These are phyloP conservation scores for Polyporus arcularius DNA, from an alignment of 768 basidiomycete species.

Conservation along the genomic window DNA sequence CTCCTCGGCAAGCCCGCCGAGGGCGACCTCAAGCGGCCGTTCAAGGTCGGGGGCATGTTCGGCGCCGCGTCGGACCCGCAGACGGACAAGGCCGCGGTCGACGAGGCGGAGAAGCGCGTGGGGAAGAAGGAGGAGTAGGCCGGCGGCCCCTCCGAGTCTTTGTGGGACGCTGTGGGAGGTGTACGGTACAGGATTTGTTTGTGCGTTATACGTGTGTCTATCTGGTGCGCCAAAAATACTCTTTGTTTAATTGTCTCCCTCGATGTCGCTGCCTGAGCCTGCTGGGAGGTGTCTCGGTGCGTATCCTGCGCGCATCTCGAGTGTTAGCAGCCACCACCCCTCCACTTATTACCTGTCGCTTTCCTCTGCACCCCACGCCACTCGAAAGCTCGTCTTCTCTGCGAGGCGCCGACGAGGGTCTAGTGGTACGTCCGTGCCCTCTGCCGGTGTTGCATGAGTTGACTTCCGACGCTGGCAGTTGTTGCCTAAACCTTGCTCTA, in stretches of 20 bases:
- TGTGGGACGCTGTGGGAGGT: background rate
- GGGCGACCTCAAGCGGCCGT: conserved; percentile 89
- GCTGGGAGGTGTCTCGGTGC: too few relatives aligned
- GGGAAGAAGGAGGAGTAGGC: conserved; percentile 78
- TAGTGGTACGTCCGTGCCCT: too few relatives aligned
- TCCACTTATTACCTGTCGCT: too few relatives aligned
- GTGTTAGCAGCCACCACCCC: too few relatives aligned
- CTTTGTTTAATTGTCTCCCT: background rate
- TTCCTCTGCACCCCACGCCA: too few relatives aligned
- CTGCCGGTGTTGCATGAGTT: too few relatives aligned
- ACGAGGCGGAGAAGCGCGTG: conserved; percentile 86
- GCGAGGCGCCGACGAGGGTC: too few relatives aligned
- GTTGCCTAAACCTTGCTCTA: too few relatives aligned
- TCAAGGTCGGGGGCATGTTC: conserved; percentile 76
- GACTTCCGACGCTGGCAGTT: too few relatives aligned
- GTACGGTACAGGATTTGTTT: background rate
- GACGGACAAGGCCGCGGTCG: conserved; percentile 84
- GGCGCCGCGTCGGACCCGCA: conserved; percentile 71
- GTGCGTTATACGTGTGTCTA: conserved; percentile 1
- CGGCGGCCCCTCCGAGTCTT: background rate
- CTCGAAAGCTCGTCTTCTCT: too few relatives aligned
- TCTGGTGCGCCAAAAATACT: background rate
- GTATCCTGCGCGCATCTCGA: too few relatives aligned
- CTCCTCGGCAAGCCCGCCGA: conserved; percentile 75
- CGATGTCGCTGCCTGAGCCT: too few relatives aligned